Base-by-base conservation (phyloP, 2,329 filamentous ascomycete genomes). In the Stachybotrys chlorohalonatus region DNA sequence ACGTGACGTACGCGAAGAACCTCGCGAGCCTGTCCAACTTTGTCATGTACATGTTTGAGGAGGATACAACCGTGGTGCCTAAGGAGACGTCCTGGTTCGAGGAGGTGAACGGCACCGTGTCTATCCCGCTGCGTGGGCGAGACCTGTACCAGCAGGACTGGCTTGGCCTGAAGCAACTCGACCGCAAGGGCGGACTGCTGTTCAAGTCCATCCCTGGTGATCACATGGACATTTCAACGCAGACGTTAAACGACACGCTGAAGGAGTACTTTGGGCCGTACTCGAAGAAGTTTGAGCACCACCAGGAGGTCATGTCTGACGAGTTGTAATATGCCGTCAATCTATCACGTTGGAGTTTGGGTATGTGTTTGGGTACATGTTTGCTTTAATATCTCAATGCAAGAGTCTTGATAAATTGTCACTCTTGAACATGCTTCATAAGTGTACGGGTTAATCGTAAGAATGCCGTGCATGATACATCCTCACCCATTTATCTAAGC, bases 71-170 rank as follows among this genome's bases (percentile, higher is more conserved):
- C 31, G 90, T 93, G 36, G 82, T 96, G 52, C 94, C 94, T 47
- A 95, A 93, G 77, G 88, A 96, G 78, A 89, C 85, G 47, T 80
- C 86, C 6, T 96, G 91, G 89, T 99, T 97, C 68, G 83, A 85
- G 46, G 91, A 97, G 68, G 86, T 94, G 51, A 90, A 94, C 69
- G 77, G 75, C 39, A 88, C 84, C 4, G 79, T 84, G 57, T 76
- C 84, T 24, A 89, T 83, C 49, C 79, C 79, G 15, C 71, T 99
- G 67, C 78, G 81, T 60, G 81, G 91, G 53, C 78, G 89, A 55
- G 69, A 71, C 31, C 75, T 97, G 2, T 99, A 96, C 70, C 82
- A 81, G 61, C 87, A 97, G 72, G 93, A 99, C 73, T 99, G 94
- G 94, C 74, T 99, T 31, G 94, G 94, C 1, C 74, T 99, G 68